Evolutionary conservation across 2,329 filamentous ascomycete genomes (phyloP).

Genomic region (Helicocarpus griseus): DNA sequence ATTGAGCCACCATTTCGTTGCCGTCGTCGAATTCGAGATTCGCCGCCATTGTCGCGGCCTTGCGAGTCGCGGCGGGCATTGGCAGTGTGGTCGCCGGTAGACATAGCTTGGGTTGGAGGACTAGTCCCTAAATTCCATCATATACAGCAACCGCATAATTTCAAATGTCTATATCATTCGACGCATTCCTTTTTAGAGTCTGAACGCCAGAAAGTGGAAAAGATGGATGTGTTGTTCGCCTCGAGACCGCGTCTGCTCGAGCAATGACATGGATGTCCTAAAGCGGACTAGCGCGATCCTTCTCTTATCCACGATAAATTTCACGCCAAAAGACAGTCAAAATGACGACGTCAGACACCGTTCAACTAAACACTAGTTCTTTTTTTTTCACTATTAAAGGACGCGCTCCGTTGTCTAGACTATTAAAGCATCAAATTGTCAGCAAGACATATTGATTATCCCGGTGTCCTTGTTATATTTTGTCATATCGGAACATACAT

Average conservation of each 20-base stretch:
- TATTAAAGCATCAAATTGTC: no score
- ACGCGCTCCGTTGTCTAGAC: no score
- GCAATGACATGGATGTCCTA: slow-evolving; percentile 1
- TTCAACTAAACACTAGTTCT: neutral
- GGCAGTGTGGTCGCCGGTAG: slow-evolving; percentile 21
- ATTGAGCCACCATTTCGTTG: slow-evolving; percentile 16
- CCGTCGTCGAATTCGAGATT: slow-evolving; percentile 25
- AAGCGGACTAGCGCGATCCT: slow-evolving; percentile 9
- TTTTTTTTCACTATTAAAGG: no score
- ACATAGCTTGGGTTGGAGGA: slow-evolving; percentile 20
- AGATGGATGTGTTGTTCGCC: neutral
- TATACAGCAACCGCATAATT: slow-evolving; percentile 1
- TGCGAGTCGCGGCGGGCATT: slow-evolving; percentile 18
- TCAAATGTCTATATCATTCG: slow-evolving; percentile 1
- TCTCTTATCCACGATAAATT: slow-evolving; percentile 1
- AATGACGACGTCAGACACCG: neutral
- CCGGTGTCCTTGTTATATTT: no score
- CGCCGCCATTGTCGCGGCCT: slow-evolving; percentile 15
- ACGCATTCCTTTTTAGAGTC: neutral
- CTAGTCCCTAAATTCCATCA: slow-evolving; percentile 1
- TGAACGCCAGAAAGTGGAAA: neutral
- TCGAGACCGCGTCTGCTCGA: slow-evolving; percentile 4
- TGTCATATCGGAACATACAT: no score
- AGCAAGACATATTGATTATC: no score
- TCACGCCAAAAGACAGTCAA: neutral